Conservation (phyloP, 73 alveolate genomes). For the Paramecium sexaurelia region DNA sequence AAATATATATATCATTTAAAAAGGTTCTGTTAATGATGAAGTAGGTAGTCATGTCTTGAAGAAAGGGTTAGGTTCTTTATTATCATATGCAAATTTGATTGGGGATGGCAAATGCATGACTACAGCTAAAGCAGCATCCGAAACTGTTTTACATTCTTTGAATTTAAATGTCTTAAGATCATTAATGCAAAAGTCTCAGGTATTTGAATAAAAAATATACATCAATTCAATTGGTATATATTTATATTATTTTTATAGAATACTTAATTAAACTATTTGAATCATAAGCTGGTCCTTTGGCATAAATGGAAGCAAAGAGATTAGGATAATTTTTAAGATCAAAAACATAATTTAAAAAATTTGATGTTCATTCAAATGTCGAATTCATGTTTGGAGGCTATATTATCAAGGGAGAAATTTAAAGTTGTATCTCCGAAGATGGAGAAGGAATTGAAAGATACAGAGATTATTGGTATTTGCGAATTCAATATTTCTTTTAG, state of each 20-base stretch:
- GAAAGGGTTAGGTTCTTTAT: slow-evolving; percentile 61
- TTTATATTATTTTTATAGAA: not conserved
- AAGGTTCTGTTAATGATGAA: slow-evolving; percentile 60
- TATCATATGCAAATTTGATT: slow-evolving; percentile 57
- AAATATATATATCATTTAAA: slow-evolving; percentile 18
- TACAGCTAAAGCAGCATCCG: slow-evolving; percentile 17
- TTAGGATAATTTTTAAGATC: not conserved
- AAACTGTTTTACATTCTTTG: not conserved
- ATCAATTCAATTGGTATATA: not conserved
- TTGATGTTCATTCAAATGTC: not conserved
- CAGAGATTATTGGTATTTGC: not conserved
- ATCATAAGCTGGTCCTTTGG: slow-evolving; percentile 41
- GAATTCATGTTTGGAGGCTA: slow-evolving; percentile 41
- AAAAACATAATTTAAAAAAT: not conserved
- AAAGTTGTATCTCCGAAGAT: not conserved
- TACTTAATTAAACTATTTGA: not conserved
- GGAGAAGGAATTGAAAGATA: slow-evolving; percentile 1
- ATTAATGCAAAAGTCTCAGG: not conserved
- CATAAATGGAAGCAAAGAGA: slow-evolving; percentile 1
- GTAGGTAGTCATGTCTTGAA: slow-evolving; percentile 24
- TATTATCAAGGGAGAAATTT: not conserved
- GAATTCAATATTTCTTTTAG: not conserved
- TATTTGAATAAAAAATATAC: slow-evolving; percentile 15
- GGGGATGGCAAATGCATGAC: slow-evolving; percentile 26
- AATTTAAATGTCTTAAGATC: not conserved